A percentile compares a stretch with the other conserved stretches of the same genome.
Conservation (phyloP, 2,329 filamentous ascomycete genomes). For the Neofusicoccum laricinum region DNA sequence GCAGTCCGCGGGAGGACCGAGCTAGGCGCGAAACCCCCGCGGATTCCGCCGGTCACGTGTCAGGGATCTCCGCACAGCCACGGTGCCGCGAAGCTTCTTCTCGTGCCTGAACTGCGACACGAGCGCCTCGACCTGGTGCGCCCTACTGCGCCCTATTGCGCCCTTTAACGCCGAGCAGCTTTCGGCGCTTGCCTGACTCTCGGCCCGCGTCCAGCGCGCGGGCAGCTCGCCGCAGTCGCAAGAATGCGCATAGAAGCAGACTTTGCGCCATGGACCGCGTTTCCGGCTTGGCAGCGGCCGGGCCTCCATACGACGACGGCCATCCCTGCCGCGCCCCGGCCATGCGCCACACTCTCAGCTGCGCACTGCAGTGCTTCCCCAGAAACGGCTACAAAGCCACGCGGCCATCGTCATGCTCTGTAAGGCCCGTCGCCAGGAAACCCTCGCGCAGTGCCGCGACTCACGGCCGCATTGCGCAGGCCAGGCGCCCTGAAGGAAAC, state of each 20-base stretch:
- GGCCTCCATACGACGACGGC: not conserved
- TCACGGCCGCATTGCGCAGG: not conserved
- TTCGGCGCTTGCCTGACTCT: not conserved
- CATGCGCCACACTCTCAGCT: not conserved
- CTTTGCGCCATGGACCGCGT: not conserved
- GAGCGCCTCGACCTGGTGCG: too few relatives aligned
- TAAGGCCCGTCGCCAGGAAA: not conserved
- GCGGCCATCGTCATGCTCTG: constrained; percentile 3
- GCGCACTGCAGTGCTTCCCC: not conserved
- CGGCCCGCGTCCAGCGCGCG: not conserved
- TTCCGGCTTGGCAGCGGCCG: not conserved
- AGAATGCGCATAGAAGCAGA: not conserved
- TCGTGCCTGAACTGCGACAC: not conserved
- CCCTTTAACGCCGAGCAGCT: too few relatives aligned
- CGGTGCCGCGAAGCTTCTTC: not conserved
- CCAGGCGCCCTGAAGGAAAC: too few relatives aligned
- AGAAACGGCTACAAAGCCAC: not conserved
- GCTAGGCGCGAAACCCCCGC: not conserved
- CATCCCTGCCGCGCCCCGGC: constrained; percentile 1
- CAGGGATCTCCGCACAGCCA: not conserved
- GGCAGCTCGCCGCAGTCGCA: not conserved
- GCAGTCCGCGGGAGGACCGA: not conserved
- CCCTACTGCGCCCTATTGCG: too few relatives aligned
- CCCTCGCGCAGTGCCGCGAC: not conserved
- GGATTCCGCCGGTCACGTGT: not conserved